These are phyloP conservation scores for Orbilia quercus DNA, from an alignment of 2,329 filamentous ascomycete genomes.

Conservation along the genomic window DNA sequence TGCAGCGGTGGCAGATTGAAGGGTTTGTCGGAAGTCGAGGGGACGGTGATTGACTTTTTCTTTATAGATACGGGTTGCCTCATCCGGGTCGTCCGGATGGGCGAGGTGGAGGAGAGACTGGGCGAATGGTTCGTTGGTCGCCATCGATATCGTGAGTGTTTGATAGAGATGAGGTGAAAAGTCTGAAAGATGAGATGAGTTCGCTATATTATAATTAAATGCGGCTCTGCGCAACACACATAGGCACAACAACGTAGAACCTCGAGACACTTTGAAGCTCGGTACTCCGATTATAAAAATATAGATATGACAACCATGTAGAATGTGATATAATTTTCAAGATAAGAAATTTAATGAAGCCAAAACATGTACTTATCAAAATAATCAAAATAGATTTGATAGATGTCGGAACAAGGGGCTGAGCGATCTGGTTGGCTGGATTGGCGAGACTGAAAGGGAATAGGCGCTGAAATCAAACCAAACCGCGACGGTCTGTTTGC, in stretches of 20 bases:
- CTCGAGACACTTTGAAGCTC: no score
- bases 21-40: constrained; percentile 65
- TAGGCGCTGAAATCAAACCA: constrained; percentile 3
- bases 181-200: background rate
- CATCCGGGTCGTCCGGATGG: constrained; percentile 78
- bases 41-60: constrained; percentile 71
- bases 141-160: constrained; percentile 24
- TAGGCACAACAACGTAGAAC: background rate
- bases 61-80: constrained; percentile 66
- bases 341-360: no score
- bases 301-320: no score
- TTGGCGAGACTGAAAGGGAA: constrained; percentile 28
- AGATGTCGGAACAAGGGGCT: background rate
- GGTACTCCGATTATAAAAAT: no score
- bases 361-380: no score
- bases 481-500: constrained; percentile 24
- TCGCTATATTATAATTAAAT: background rate
- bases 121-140: constrained; percentile 64
- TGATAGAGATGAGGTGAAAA: no score
- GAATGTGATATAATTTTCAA: no score
- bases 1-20: constrained; percentile 64
- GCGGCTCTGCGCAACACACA: constrained; percentile 6
- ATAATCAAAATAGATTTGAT: background rate
- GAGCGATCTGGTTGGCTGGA: constrained; percentile 26
- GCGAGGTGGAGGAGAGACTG: constrained; percentile 78